A percentile compares a stretch with the other conserved stretches of the same genome.
phyloP scores from a whole-genome alignment of 2,329 filamentous ascomycete species.

The Plenodomus biglobosus region DNA sequence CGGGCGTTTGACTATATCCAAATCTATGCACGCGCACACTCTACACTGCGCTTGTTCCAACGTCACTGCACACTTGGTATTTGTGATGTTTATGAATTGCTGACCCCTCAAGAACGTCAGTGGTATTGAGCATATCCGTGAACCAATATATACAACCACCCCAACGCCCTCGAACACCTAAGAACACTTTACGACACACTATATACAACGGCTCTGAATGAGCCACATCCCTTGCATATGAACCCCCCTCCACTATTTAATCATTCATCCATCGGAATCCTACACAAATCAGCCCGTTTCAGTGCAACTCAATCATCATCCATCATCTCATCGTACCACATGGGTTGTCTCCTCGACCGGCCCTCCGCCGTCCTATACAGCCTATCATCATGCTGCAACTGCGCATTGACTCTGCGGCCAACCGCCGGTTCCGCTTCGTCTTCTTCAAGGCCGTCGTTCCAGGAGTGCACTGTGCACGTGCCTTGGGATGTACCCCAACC shows the following conservation, averaged over 20 bases:
- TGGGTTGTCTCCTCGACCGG: constrained; percentile 21
- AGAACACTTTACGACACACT: background rate
- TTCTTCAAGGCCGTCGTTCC: constrained; percentile 68
- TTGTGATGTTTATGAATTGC: background rate
- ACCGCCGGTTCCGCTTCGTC: constrained; percentile 54
- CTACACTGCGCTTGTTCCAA: constrained; percentile 1
- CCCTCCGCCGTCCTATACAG: constrained; percentile 32
- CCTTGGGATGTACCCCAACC: constrained; percentile 72
- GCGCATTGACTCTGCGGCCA: constrained; percentile 40
- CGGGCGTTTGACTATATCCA: constrained; percentile 43
- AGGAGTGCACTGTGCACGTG: constrained; percentile 76
- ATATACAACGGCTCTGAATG: constrained; percentile 2
- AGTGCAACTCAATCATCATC: constrained; percentile 27
- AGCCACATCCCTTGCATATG: background rate
- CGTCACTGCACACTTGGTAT: background rate
- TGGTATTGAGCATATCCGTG: background rate
- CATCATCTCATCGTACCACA: constrained; percentile 34
- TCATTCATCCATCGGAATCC: constrained; percentile 4
- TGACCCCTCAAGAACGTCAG: background rate
- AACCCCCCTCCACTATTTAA: background rate
- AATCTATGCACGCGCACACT: constrained; percentile 22
- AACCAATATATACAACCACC: background rate
- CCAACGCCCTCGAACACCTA: background rate
- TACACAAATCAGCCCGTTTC: constrained; percentile 1
- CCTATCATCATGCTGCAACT: constrained; percentile 41